Evolutionary conservation across 1,139 yeast genomes (phyloP).

Genomic region (Candida mesenterica): DNA sequence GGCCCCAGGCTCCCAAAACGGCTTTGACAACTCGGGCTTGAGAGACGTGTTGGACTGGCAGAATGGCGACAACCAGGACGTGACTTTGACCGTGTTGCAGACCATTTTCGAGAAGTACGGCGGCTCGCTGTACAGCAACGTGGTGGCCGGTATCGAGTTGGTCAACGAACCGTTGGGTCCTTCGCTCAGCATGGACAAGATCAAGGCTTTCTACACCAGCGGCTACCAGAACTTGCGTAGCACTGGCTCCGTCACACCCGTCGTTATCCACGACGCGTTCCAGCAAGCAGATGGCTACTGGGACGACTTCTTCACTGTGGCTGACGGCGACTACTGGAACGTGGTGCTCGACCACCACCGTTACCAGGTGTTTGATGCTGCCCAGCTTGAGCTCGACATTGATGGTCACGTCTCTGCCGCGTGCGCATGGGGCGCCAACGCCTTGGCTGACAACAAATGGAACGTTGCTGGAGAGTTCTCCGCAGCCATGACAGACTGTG

Average conservation of each 20-base stretch:
- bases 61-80: conserved; percentile 46
- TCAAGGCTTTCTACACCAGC: conserved; percentile 54
- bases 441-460: conserved; percentile 63
- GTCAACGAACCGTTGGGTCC: conserved; percentile 90
- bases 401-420: conserved; percentile 64
- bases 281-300: conserved; percentile 57
- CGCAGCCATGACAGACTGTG: conserved; percentile 93
- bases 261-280: conserved; percentile 77
- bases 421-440: conserved; percentile 58
- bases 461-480: conserved; percentile 88
- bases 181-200: conserved; percentile 52
- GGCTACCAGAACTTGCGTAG: conserved; percentile 56
- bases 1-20: conserved; percentile 96
- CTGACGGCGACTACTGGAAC: conserved; percentile 51
- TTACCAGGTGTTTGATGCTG: conserved; percentile 78
- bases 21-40: conserved; percentile 91
- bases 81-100: conserved; percentile 52
- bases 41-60: conserved; percentile 67
- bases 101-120: conserved; percentile 61
- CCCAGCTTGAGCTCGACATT: conserved; percentile 54
- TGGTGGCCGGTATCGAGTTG: conserved; percentile 79
- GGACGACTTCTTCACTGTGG: conserved; percentile 48
- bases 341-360: conserved; percentile 87
- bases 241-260: conserved; percentile 48
- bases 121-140: conserved; percentile 59